A percentile compares a stretch with the other conserved stretches of the same genome.
Evolutionary conservation across 148 eudicot genomes (phyloP).

Genomic region (Rhododendron molle): DNA sequence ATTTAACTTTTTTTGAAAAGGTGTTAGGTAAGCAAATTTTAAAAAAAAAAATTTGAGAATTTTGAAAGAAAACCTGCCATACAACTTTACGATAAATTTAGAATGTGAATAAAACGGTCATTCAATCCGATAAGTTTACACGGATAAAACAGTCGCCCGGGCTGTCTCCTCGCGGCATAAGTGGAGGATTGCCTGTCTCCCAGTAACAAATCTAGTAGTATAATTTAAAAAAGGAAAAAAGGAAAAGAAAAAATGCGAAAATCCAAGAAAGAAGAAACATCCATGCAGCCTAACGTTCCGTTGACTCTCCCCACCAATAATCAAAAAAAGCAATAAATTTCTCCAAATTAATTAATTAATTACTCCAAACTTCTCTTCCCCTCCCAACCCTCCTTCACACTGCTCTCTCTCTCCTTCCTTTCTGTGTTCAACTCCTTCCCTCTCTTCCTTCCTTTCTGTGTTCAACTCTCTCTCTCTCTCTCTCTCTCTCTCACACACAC

Average conservation of each 20-base stretch:
- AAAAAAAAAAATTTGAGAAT: neutral
- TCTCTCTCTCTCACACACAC: neutral
- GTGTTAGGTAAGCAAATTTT: neutral
- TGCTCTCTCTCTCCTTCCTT: neutral
- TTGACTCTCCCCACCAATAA: conserved; percentile 8
- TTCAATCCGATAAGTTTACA: neutral
- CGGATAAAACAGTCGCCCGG: neutral
- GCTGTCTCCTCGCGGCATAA: neutral
- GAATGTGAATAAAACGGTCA: neutral
- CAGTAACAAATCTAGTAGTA: neutral
- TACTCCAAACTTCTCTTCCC: neutral
- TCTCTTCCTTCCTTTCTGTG: neutral
- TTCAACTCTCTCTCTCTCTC: neutral
- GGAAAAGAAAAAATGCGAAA: neutral
- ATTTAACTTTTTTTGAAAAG: no score
- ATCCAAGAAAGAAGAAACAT: conserved; percentile 7
- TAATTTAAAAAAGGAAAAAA: no score
- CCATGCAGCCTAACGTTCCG: conserved; percentile 25
- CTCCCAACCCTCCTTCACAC: neutral
- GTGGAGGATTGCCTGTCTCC: neutral
- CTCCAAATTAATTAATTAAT: neutral
- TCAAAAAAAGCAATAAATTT: neutral
- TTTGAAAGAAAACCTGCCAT: neutral
- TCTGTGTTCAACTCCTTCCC: neutral
- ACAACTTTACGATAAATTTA: neutral